A percentile compares a stretch with the other conserved stretches of the same genome.
Conservation (phyloP, 495 filamentous ascomycete species). For the Tuber calosporum region DNA sequence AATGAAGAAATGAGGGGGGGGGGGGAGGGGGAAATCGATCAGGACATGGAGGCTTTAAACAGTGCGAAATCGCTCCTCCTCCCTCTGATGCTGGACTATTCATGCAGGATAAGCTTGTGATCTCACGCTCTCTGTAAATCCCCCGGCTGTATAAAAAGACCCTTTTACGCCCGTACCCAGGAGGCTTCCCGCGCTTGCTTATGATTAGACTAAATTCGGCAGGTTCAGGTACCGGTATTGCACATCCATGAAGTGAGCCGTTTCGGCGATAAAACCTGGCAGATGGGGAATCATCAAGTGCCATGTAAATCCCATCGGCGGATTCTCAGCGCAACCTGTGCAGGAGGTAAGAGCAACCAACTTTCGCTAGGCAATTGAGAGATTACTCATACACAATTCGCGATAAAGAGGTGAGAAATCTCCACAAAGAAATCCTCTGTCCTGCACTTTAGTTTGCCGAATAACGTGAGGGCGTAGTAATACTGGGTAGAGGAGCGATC, state of each 20-base stretch:
- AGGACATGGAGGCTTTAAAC: background rate
- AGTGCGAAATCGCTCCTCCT: background rate
- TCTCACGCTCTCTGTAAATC: background rate
- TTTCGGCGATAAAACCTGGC: background rate
- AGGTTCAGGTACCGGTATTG: background rate
- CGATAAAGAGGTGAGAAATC: background rate
- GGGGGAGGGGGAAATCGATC: background rate
- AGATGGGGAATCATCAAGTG: background rate
- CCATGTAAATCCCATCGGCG: background rate
- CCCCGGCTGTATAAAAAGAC: background rate
- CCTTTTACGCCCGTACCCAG: background rate
- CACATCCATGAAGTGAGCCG: background rate
- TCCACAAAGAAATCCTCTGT: background rate
- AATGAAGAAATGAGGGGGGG: background rate
- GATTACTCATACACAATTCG: background rate
- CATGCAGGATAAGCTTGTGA: background rate
- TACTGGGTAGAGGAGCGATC: background rate
- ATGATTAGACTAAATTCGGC: background rate
- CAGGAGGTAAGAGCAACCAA: background rate
- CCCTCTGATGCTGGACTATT: background rate
- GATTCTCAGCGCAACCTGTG: background rate
- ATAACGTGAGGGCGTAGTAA: conserved; percentile 4
- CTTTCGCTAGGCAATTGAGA: background rate
- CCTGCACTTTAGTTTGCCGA: conserved; percentile 1
- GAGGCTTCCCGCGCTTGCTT: background rate